Base-by-base conservation (phyloP, 257 asterid genomes). In the Capsicum pubescens region DNA sequence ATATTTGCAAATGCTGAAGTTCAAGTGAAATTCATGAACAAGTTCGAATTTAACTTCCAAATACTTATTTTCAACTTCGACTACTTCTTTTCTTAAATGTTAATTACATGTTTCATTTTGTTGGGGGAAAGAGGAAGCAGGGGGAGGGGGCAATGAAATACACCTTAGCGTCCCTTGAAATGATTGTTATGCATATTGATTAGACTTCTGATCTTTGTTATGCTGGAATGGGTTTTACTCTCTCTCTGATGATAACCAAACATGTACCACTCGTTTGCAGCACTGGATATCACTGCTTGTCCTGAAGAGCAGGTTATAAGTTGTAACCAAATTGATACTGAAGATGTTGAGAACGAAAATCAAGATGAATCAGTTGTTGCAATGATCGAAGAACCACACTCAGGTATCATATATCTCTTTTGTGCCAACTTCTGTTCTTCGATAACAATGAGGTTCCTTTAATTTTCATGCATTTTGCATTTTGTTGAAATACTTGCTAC, bases 261-360 rank as follows among this genome's bases (percentile, higher is more conserved):
- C 94, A 87, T 91, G 88, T 94, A 86, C 94, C 95, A 93, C 96
- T 90, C 97, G 88, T 92, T 92, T 96, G 93, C 98, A 96, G 98
- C 94, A 94, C 90, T 96, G 98, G 97, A 93, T 90, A 91, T 94
- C 87, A 90, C 91, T 83, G 85, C 87, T 68, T 87, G 90, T 83
- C 95, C 95, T 12, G 98, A 94, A 91, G 98, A 93, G 89, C 98
- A 93, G 89, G 89, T 89, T 82, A 84, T 93, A 59, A 92, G 89
- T 72, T 88, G 94, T 87, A 91, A 91, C 84, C 92, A 85, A 74
- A 92, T 90, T 2, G 96, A 91, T 82, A 89, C 86, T 74, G 98
- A 92, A 79, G 97, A 91, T 84, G 91, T 61, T 54, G 94, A 87
- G 42, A 88, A 92, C 66, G 97, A 93, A 63, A 90, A 91, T 85